Percentiles rank a stretch among this genome's conserved stretches.
These are phyloP conservation scores for Pontederia paniculata DNA, from an alignment of 176 grass and related monocot species.

Conservation along the genomic window DNA sequence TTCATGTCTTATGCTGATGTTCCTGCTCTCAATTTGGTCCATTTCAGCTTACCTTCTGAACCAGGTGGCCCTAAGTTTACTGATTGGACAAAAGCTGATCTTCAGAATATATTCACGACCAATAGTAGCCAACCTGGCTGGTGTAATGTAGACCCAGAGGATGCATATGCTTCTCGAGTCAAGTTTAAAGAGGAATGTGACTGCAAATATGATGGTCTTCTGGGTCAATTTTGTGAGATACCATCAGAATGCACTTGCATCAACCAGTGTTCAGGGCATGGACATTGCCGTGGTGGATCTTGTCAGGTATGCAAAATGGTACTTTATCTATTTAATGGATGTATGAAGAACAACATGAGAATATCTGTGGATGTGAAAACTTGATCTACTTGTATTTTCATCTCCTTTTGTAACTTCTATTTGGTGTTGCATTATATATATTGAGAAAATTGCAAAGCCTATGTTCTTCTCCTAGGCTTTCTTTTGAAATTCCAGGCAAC, in stretches of 20 bases:
- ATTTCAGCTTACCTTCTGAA: constrained; percentile 50
- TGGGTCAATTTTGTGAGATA: constrained; percentile 77
- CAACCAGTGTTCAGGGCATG: constrained; percentile 84
- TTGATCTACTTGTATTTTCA: background rate
- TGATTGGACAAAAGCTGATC: constrained; percentile 62
- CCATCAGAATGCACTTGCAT: constrained; percentile 58
- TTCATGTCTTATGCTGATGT: constrained; percentile 8
- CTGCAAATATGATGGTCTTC: constrained; percentile 85
- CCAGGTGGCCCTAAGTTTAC: constrained; percentile 49
- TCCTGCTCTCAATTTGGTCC: constrained; percentile 23
- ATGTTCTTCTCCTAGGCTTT: too few relatives aligned
- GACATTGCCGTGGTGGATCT: constrained; percentile 86
- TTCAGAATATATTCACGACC: constrained; percentile 72
- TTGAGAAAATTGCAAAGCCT: too few relatives aligned
- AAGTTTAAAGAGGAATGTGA: constrained; percentile 80
- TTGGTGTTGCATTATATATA: background rate
- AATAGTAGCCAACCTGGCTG: constrained; percentile 67
- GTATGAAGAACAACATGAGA: background rate
- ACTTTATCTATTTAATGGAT: background rate
- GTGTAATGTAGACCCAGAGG: constrained; percentile 83
- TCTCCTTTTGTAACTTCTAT: background rate
- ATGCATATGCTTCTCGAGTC: constrained; percentile 63
- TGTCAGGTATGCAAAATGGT: constrained; percentile 47
- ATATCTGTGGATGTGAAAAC: too few relatives aligned
- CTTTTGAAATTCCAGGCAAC: too few relatives aligned